These are phyloP conservation scores for Telfairia occidentalis DNA, from an alignment of 331 rosid species.

Conservation along the genomic window DNA sequence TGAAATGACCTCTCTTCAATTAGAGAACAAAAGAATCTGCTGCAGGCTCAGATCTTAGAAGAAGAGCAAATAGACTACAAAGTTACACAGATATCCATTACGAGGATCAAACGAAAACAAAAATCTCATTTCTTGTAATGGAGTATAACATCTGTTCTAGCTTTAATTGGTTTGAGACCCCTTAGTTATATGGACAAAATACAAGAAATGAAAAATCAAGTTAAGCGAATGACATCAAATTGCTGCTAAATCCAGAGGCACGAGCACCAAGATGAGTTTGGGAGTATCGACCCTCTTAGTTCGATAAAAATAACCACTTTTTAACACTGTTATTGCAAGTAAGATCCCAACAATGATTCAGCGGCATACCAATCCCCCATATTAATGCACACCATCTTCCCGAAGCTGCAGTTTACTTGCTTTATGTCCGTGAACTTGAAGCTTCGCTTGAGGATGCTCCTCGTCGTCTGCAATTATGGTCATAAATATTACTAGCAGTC, in stretches of 20 bases:
- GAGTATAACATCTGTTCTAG: neutral
- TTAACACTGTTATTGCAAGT: neutral
- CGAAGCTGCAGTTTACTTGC: neutral
- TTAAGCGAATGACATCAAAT: neutral
- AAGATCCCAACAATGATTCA: neutral
- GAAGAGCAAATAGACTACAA: neutral
- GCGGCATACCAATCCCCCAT: neutral
- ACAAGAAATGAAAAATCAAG: neutral
- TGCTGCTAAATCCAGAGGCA: neutral
- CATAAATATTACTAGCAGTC: neutral
- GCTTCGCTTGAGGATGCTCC: neutral
- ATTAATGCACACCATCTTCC: neutral
- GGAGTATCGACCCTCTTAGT: neutral
- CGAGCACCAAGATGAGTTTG: neutral
- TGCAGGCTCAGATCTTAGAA: neutral
- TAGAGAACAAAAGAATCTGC: neutral
- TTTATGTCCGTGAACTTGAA: neutral
- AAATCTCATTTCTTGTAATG: neutral
- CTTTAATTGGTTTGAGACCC: neutral
- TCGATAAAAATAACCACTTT: neutral
- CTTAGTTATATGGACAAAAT: neutral
- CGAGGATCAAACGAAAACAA: too few species aligned
- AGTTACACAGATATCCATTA: too few species aligned
- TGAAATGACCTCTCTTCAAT: neutral
- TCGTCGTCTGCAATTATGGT: neutral